These are phyloP conservation scores for Claviceps purpurea DNA, from an alignment of 2,329 filamentous ascomycete species.

Conservation along the genomic window DNA sequence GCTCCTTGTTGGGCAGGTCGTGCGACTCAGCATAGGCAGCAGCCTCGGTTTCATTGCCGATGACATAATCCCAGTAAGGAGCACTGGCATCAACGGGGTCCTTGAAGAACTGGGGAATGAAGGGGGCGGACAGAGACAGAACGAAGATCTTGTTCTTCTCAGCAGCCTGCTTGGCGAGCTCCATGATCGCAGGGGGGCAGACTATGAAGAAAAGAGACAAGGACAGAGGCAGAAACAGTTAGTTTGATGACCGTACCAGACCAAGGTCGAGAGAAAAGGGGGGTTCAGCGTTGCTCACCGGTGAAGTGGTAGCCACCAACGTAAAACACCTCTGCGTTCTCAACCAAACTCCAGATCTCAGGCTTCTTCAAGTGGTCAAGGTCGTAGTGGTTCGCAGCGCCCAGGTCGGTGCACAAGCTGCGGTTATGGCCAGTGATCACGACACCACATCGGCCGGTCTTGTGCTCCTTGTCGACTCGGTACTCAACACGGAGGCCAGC, in stretches of 20 bases:
- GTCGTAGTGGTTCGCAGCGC: slow-evolving; percentile 94
- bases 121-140: slow-evolving; percentile 85
- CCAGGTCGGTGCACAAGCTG: slow-evolving; percentile 87
- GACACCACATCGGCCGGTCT: slow-evolving; percentile 89
- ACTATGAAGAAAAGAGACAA: slow-evolving; percentile 32
- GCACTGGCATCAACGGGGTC: slow-evolving; percentile 75
- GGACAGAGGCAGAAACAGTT: background rate
- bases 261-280: background rate
- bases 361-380: slow-evolving; percentile 83
- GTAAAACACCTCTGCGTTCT: slow-evolving; percentile 82
- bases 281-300: slow-evolving; percentile 18
- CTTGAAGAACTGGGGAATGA: slow-evolving; percentile 97
- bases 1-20: slow-evolving; percentile 58
- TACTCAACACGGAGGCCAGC: slow-evolving; percentile 91
- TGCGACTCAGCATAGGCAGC: slow-evolving; percentile 76
- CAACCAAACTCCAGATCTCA: slow-evolving; percentile 81
- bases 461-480: slow-evolving; percentile 69
- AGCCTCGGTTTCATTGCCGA: slow-evolving; percentile 95
- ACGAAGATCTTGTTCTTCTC: slow-evolving; percentile 82
- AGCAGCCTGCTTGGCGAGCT: slow-evolving; percentile 81
- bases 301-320: slow-evolving; percentile 97
- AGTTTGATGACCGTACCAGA: background rate
- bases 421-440: slow-evolving; percentile 96
- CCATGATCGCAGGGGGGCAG: slow-evolving; percentile 78
- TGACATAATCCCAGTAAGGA: slow-evolving; percentile 89